Evolutionary conservation across 78 protist genomes (phyloP).

Genomic region (Dictyostelium capitatum): DNA sequence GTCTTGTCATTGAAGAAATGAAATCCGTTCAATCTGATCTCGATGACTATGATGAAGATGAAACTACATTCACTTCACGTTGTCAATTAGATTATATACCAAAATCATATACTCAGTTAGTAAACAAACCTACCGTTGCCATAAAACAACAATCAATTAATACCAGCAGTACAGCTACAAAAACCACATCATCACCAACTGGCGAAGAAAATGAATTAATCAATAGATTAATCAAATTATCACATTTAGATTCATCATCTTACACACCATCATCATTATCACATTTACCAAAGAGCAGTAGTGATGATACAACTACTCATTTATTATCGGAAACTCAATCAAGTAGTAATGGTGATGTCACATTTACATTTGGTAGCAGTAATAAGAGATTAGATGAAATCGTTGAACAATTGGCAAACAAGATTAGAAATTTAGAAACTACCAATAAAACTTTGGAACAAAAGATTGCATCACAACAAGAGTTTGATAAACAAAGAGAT

Average conservation of each 20-base stretch:
- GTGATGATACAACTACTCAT: background rate
- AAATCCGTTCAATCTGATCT: slow-evolving; percentile 2
- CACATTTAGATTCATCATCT: slow-evolving; percentile 14
- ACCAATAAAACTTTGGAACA: slow-evolving; percentile 18
- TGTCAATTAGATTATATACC: slow-evolving; percentile 5
- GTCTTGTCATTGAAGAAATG: slow-evolving; percentile 1
- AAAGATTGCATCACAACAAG: background rate
- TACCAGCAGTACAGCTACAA: too few species aligned
- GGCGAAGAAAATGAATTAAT: slow-evolving; percentile 1
- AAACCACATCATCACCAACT: background rate
- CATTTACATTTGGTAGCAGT: background rate
- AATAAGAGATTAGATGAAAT: slow-evolving; percentile 21
- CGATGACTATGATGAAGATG: background rate
- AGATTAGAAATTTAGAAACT: slow-evolving; percentile 12
- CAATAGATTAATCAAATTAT: background rate
- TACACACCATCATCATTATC: background rate
- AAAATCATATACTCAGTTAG: background rate
- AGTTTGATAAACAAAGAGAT: slow-evolving; percentile 7
- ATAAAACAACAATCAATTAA: too few species aligned
- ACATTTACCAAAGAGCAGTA: background rate
- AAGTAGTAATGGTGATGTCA: background rate
- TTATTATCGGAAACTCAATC: slow-evolving; percentile 1
- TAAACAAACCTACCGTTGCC: background rate
- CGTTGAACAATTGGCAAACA: background rate
- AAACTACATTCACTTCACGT: background rate